These are phyloP conservation scores for Hanseniaspora occidentalis DNA, from an alignment of 805 yeast species.

Conservation along the genomic window DNA sequence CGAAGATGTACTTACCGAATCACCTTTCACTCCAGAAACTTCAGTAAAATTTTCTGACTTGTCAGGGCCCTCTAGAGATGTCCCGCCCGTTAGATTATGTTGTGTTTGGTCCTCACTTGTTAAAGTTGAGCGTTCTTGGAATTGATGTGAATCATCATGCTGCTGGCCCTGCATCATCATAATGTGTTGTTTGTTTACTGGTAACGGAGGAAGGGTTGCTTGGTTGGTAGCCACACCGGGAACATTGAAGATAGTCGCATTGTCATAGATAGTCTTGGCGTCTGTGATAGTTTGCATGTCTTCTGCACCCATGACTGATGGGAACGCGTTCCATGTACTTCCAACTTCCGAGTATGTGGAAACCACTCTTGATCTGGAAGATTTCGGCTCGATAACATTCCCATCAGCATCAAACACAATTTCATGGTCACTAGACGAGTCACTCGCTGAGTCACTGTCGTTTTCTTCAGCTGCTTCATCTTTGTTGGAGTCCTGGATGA, in stretches of 20 bases:
- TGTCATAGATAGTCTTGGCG: constrained; percentile 24
- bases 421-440: constrained; percentile 24
- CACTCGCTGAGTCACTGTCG: constrained; percentile 6
- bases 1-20: no score
- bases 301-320: constrained; percentile 13
- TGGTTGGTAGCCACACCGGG: constrained; percentile 21
- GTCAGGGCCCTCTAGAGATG: no score
- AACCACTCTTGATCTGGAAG: constrained; percentile 16
- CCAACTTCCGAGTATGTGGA: constrained; percentile 23
- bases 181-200: constrained; percentile 8
- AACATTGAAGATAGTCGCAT: constrained; percentile 24
- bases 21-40: no score
- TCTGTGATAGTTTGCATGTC: constrained; percentile 20
- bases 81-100: no score
- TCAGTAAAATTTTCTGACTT: no score
- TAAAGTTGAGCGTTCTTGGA: no score
- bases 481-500: constrained; percentile 1
- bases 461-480: constrained; percentile 9
- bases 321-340: constrained; percentile 26
- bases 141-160: not conserved
- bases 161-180: not conserved
- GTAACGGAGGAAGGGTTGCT: constrained; percentile 22
- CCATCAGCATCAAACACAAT: constrained; percentile 23
- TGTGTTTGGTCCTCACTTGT: not conserved
- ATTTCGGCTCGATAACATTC: constrained; percentile 20